Evolutionary conservation across 2,329 filamentous ascomycete species (phyloP), one percentile per base, ranked within the genome.

Genomic region (Calonectria leucothoes): DNA sequence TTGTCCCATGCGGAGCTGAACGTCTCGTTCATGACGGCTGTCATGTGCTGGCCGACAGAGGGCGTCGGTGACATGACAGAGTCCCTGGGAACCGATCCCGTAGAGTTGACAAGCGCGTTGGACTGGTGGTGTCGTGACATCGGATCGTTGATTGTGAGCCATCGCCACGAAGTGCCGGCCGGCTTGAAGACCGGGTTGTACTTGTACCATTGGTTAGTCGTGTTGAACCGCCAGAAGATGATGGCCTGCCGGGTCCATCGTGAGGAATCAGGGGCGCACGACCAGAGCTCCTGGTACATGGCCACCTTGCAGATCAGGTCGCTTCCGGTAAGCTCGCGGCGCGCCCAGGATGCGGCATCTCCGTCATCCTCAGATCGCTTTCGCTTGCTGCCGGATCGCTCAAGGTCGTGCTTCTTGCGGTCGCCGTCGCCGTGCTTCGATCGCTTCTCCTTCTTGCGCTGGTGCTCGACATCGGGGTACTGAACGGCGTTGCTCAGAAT

Each of bases 271-370:
- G 87, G 87, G 5, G 89, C 83, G 75, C 84, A 84, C 4, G 90
- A 92, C 87, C 89, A 92, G 42, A 93, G 87, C 84, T 93, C 91
- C 81, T 93, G 91, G 81, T 92, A 91, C 91, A 93, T 93, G 81
- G 90, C 90, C 57, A 93, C 90, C 81, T 89, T 89, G 76, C 88
- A 86, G 66, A 93, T 87, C 70, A 92, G 86, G 52, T 92, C 89
- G 78, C 89, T 89, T 75, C 89, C 88, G 1, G 88, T 88, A 27
- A 80, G 80, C 71, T 86, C 84, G 7, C 84, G 83, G 2, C 84
- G 82, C 6, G 83, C 80, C 84, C 84, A 86, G 1, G 84, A 82
- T 8, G 84, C 83, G 5, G 84, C 84, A 71, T 86, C 84, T 15
- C 84, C 84, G 49, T 86, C 84, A 69, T 85, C 84, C 72, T 86